phyloP scores from a whole-genome alignment of 2,329 filamentous ascomycete genomes.

The Fusarium setosum region DNA sequence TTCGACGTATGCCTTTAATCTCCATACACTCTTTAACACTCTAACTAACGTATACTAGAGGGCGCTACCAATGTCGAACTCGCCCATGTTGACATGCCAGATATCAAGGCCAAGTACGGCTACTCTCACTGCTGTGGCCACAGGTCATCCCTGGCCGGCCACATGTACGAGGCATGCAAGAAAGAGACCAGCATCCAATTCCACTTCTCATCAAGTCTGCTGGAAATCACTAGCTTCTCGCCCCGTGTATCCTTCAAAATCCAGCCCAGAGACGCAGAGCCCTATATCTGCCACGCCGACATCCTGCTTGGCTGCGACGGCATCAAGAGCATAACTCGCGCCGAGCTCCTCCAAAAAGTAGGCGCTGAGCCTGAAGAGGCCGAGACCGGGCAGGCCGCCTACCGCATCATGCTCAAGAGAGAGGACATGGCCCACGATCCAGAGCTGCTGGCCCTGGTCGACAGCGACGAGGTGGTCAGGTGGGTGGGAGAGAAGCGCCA shows the following conservation, averaged over 20 bases:
- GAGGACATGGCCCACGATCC: conserved; percentile 74
- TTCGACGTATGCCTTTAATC: conserved; percentile 37
- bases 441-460: conserved; percentile 70
- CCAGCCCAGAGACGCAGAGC: conserved; percentile 31
- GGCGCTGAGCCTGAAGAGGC: conserved; percentile 58
- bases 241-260: conserved; percentile 37
- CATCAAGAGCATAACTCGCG: conserved; percentile 61
- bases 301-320: conserved; percentile 65
- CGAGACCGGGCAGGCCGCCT: conserved; percentile 64
- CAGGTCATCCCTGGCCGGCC: conserved; percentile 75
- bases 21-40: background rate
- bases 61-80: conserved; percentile 79
- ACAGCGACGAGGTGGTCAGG: conserved; percentile 66
- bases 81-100: conserved; percentile 74
- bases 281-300: conserved; percentile 51
- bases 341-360: conserved; percentile 64
- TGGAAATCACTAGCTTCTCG: conserved; percentile 37
- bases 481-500: conserved; percentile 76
- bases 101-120: conserved; percentile 75
- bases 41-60: conserved; percentile 54
- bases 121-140: conserved; percentile 86
- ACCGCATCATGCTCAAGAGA: conserved; percentile 63
- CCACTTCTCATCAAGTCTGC: conserved; percentile 61
- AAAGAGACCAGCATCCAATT: conserved; percentile 73
- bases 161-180: conserved; percentile 76